A percentile compares a stretch with the other conserved stretches of the same genome.
These are phyloP conservation scores for Podospora pseudocomata DNA, from an alignment of 495 filamentous ascomycete species.

Conservation along the genomic window DNA sequence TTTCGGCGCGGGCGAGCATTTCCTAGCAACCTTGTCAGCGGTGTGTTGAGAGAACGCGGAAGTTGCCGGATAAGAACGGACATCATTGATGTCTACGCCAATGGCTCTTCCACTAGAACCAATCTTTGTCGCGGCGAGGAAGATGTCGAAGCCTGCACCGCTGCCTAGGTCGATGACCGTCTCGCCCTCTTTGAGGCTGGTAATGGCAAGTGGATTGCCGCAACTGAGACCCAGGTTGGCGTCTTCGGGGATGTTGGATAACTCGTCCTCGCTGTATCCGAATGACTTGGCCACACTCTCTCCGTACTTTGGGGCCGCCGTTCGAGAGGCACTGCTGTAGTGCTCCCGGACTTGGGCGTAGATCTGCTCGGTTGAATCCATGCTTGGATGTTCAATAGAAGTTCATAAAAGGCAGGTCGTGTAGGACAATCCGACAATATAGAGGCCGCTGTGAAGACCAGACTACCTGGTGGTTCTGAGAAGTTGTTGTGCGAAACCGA, in stretches of 20 bases:
- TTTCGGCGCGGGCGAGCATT: constrained; percentile 56
- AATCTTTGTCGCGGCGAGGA: constrained; percentile 56
- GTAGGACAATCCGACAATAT: too few species aligned
- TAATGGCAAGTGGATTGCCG: constrained; percentile 59
- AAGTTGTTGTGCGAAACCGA: too few species aligned
- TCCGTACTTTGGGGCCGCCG: constrained; percentile 32
- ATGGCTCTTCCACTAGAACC: constrained; percentile 53
- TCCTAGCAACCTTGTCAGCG: constrained; percentile 35
- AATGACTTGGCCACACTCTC: constrained; percentile 54
- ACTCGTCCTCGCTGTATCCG: constrained; percentile 56
- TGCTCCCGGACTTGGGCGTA: constrained; percentile 40
- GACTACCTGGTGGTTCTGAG: too few species aligned
- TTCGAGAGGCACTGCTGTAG: constrained; percentile 36
- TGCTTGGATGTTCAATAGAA: constrained; percentile 8
- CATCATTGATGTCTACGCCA: constrained; percentile 66
- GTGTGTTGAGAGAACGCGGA: neutral
- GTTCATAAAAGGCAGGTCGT: neutral
- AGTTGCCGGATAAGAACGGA: constrained; percentile 16
- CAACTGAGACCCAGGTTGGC: constrained; percentile 65
- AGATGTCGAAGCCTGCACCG: constrained; percentile 63
- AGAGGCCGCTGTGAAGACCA: too few species aligned
- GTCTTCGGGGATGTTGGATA: constrained; percentile 50
- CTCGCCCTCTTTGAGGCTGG: constrained; percentile 57
- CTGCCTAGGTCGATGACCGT: constrained; percentile 60
- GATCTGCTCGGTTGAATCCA: constrained; percentile 27